These are phyloP conservation scores for Lathyrus oleraceus DNA, from an alignment of 306 rosid genomes.

Conservation along the genomic window DNA sequence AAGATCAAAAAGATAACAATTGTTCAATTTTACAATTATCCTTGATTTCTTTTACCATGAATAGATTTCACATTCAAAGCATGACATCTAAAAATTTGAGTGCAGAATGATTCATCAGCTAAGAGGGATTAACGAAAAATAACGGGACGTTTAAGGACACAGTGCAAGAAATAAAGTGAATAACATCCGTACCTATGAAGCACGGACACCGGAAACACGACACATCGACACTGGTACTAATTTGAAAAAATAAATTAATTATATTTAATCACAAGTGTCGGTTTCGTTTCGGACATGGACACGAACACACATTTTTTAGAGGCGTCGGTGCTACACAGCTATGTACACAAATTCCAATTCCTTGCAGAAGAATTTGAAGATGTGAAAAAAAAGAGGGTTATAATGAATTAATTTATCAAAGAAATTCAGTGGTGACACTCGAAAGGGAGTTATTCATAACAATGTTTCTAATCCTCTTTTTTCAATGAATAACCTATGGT, in stretches of 20 bases:
- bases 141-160: neutral
- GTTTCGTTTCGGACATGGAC: too few species aligned
- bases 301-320: too few species aligned
- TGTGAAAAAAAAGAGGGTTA: neutral
- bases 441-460: neutral
- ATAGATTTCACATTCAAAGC: too few species aligned
- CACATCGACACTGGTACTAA: too few species aligned
- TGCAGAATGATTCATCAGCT: neutral
- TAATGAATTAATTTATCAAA: neutral
- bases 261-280: too few species aligned
- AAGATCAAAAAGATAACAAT: neutral
- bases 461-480: too few species aligned
- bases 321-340: too few species aligned
- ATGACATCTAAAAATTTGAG: neutral
- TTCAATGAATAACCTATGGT: neutral
- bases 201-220: too few species aligned
- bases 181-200: too few species aligned
- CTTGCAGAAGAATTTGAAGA: neutral
- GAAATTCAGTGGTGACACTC: neutral
- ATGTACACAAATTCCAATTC: too few species aligned
- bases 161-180: neutral
- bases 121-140: neutral
- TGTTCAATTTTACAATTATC: neutral
- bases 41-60: neutral
- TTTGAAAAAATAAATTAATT: too few species aligned